Conservation (phyloP, 2,329 filamentous ascomycete species). For the Rutstroemia sp. region DNA sequence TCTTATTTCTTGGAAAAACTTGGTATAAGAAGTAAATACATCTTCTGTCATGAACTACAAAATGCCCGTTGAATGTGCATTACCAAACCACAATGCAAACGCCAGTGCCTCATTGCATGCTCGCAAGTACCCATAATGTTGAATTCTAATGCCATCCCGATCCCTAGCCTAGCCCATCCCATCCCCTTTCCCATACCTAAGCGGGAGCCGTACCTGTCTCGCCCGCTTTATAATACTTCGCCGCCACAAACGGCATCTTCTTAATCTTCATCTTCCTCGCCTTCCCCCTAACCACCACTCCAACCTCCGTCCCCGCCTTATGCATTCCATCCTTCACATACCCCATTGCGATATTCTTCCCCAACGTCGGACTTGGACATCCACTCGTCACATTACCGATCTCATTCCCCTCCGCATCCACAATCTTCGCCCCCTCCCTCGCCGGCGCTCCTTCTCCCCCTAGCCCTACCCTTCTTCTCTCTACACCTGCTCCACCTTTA, state of each 20-base stretch:
- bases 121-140: neutral
- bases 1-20: no score
- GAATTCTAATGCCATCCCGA: neutral
- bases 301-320: constrained; percentile 60
- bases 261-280: constrained; percentile 56
- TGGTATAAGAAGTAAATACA: neutral
- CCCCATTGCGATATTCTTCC: constrained; percentile 92
- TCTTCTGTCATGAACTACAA: neutral
- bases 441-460: constrained; percentile 81
- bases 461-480: constrained; percentile 71
- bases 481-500: constrained; percentile 64
- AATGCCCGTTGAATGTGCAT: neutral
- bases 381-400: constrained; percentile 84
- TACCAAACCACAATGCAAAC: neutral
- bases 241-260: constrained; percentile 66
- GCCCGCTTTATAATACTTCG: constrained; percentile 46
- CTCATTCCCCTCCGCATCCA: constrained; percentile 52
- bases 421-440: constrained; percentile 77
- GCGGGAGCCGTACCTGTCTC: neutral
- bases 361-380: constrained; percentile 77
- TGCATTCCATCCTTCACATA: constrained; percentile 62
- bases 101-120: neutral
- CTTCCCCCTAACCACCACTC: constrained; percentile 59
- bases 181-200: neutral
- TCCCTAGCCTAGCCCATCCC: neutral